phyloP scores from a whole-genome alignment of 305 asterid genomes.

The Fraxinus angustifolia region DNA sequence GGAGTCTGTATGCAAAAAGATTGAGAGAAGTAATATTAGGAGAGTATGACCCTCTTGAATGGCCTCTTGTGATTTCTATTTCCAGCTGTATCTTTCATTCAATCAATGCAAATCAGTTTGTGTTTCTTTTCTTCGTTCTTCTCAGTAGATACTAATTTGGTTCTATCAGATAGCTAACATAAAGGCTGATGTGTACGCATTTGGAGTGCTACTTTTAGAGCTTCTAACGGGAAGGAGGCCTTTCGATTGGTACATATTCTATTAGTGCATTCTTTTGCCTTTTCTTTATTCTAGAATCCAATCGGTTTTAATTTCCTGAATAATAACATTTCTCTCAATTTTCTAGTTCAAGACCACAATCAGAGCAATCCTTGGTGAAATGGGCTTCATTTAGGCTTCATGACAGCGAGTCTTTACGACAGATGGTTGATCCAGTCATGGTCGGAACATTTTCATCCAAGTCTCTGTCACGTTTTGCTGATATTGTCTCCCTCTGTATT shows the following conservation, averaged over 20 bases:
- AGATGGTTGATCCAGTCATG: slow-evolving; percentile 79
- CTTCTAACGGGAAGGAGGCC: slow-evolving; percentile 78
- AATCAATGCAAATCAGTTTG: no score
- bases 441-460: slow-evolving; percentile 44
- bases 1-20: no score
- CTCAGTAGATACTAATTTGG: no score
- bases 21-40: no score
- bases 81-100: no score
- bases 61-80: no score
- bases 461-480: slow-evolving; percentile 68
- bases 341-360: slow-evolving; percentile 55
- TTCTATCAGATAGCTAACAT: slow-evolving; percentile 31
- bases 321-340: background rate
- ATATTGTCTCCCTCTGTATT: slow-evolving; percentile 67
- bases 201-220: slow-evolving; percentile 84
- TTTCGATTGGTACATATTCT: slow-evolving; percentile 52
- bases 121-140: no score
- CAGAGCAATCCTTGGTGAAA: slow-evolving; percentile 69
- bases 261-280: background rate
- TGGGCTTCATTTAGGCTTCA: slow-evolving; percentile 85
- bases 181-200: slow-evolving; percentile 72
- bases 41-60: no score
- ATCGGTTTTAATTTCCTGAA: background rate
- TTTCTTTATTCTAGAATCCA: background rate
- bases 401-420: slow-evolving; percentile 51